A percentile compares a stretch with the other conserved stretches of the same genome.
These are phyloP conservation scores for Scopulariopsis brevicaulis DNA, from an alignment of 2,329 filamentous ascomycete genomes.

Conservation along the genomic window DNA sequence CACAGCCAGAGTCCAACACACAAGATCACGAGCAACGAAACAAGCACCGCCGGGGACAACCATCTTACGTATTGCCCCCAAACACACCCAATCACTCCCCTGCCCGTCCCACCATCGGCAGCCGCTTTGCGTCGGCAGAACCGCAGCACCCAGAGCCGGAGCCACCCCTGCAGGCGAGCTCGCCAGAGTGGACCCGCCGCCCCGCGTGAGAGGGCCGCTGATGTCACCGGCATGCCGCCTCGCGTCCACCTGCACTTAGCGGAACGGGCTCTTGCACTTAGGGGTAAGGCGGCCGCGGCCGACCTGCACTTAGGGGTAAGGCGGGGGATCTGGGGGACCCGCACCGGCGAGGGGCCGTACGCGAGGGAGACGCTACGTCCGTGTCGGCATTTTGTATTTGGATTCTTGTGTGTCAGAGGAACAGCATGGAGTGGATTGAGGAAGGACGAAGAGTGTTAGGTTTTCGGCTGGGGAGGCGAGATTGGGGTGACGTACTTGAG, in stretches of 20 bases:
- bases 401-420: no score
- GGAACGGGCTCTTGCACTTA: neutral
- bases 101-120: neutral
- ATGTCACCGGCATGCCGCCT: neutral
- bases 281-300: neutral
- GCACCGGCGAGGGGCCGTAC: neutral
- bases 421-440: no score
- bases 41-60: no score
- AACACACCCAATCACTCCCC: neutral
- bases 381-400: no score
- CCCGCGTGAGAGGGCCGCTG: neutral
- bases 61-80: neutral
- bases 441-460: no score
- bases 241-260: neutral
- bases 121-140: conserved; percentile 13
- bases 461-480: no score
- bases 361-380: no score
- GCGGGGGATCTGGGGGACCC: neutral
- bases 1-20: no score
- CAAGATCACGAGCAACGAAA: no score
- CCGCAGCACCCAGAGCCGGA: no score
- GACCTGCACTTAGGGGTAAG: conserved; percentile 1
- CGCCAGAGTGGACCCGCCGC: neutral
- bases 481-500: neutral
- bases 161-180: neutral